These are phyloP conservation scores for Ricinus communis DNA, from an alignment of 345 rosid species.

Conservation along the genomic window DNA sequence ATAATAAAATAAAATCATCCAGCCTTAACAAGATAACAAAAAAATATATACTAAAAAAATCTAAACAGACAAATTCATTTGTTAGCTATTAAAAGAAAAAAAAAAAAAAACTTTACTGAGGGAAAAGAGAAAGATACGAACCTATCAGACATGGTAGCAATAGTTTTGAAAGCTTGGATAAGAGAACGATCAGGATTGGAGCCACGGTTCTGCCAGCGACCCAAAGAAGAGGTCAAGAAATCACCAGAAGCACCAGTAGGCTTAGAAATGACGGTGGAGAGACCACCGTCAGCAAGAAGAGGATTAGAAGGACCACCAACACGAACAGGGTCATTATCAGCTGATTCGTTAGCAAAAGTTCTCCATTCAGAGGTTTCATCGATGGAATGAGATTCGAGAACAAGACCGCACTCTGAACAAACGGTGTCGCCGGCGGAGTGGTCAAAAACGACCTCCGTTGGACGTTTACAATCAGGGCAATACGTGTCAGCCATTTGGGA, in stretches of 20 bases:
- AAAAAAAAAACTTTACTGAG: neutral
- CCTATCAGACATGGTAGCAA: slow-evolving; percentile 47
- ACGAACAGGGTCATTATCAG: slow-evolving; percentile 40
- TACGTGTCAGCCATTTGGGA: slow-evolving; percentile 37
- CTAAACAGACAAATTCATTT: no score
- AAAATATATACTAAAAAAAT: no score
- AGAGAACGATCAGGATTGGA: slow-evolving; percentile 37
- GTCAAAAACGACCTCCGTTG: slow-evolving; percentile 44
- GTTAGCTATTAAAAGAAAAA: no score
- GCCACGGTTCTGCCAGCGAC: slow-evolving; percentile 40
- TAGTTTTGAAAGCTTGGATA: slow-evolving; percentile 39
- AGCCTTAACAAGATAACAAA: no score
- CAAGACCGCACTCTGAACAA: slow-evolving; percentile 50
- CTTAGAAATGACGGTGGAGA: slow-evolving; percentile 40
- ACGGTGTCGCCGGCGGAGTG: slow-evolving; percentile 44
- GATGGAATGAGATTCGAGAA: slow-evolving; percentile 39
- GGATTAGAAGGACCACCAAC: slow-evolving; percentile 48
- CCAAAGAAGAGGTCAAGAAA: slow-evolving; percentile 24
- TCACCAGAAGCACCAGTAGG: slow-evolving; percentile 36
- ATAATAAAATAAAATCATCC: no score
- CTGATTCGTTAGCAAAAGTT: slow-evolving; percentile 38
- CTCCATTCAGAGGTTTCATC: slow-evolving; percentile 51
- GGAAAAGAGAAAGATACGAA: neutral
- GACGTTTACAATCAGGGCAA: slow-evolving; percentile 43
- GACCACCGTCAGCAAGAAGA: slow-evolving; percentile 38